phyloP scores from a whole-genome alignment of 2,329 filamentous ascomycete species.

The Pseudopithomyces chartarum region DNA sequence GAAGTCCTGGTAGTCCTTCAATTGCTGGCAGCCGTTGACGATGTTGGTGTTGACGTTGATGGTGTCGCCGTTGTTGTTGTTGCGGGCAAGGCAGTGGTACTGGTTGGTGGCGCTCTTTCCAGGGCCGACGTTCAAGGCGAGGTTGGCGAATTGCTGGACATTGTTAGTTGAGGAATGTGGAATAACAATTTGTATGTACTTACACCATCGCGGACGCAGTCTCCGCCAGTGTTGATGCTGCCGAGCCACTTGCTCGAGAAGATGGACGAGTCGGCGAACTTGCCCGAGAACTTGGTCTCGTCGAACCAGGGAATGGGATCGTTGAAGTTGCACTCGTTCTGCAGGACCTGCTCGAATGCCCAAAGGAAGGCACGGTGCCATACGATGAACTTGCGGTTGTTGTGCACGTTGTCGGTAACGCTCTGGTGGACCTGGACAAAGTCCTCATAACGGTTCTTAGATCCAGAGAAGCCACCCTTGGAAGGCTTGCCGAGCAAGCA shows the following conservation, averaged over 20 bases:
- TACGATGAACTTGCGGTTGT: conserved; percentile 45
- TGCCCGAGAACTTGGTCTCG: conserved; percentile 39
- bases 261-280: conserved; percentile 34
- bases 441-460: conserved; percentile 41
- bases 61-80: conserved; percentile 29
- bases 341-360: conserved; percentile 49
- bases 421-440: conserved; percentile 41
- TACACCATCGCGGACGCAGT: conserved; percentile 41
- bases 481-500: conserved; percentile 31
- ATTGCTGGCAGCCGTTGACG: conserved; percentile 34
- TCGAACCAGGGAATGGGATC: conserved; percentile 47
- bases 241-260: conserved; percentile 38
- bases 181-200: conserved; percentile 18
- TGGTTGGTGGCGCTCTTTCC: conserved; percentile 24
- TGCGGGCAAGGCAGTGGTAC: conserved; percentile 39
- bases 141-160: conserved; percentile 37
- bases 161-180: background rate
- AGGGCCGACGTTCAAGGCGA: conserved; percentile 38
- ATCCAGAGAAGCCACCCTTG: conserved; percentile 29
- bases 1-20: conserved; percentile 34
- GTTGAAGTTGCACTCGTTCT: conserved; percentile 49
- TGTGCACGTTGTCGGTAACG: conserved; percentile 40
- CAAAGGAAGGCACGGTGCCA: conserved; percentile 53
- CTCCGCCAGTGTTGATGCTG: conserved; percentile 25
- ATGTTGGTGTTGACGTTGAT: conserved; percentile 32